Evolutionary conservation across 345 rosid genomes (phyloP).

Genomic region (Salix viminalis): DNA sequence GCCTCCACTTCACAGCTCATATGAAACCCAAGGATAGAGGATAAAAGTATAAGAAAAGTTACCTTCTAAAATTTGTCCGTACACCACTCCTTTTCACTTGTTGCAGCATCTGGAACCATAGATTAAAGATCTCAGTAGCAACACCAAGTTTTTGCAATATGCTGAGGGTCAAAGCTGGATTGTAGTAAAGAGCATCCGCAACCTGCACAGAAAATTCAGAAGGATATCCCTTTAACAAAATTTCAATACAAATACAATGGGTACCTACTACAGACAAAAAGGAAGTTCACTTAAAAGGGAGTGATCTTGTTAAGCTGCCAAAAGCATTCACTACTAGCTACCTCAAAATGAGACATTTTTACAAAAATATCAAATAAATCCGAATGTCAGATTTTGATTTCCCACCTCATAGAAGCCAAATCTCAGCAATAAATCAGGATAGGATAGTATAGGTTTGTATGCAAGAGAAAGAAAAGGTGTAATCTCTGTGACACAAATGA

Average conservation of each 20-base stretch:
- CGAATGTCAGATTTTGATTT: neutral
- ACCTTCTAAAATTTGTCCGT: slow-evolving; percentile 84
- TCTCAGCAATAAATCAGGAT: neutral
- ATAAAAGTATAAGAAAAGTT: neutral
- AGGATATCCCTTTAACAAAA: neutral
- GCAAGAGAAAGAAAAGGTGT: neutral
- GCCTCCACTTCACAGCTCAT: neutral
- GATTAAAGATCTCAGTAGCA: slow-evolving; percentile 63
- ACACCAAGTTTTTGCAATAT: slow-evolving; percentile 80
- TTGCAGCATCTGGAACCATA: slow-evolving; percentile 96
- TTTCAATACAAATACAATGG: neutral
- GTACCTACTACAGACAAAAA: neutral
- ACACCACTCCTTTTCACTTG: slow-evolving; percentile 84
- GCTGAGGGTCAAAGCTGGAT: slow-evolving; percentile 67
- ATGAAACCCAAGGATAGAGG: neutral
- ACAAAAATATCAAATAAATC: neutral
- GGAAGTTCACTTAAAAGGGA: neutral
- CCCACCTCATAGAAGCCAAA: neutral
- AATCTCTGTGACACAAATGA: neutral
- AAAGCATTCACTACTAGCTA: neutral
- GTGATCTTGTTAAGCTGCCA: neutral
- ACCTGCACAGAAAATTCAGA: slow-evolving; percentile 47
- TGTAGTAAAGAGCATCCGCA: slow-evolving; percentile 92
- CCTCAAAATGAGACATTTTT: neutral
- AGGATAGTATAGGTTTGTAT: neutral